Evolutionary conservation across 306 rosid genomes (phyloP), one percentile per base, ranked within the genome.

Genomic region (Sechiopsis laciniata): DNA sequence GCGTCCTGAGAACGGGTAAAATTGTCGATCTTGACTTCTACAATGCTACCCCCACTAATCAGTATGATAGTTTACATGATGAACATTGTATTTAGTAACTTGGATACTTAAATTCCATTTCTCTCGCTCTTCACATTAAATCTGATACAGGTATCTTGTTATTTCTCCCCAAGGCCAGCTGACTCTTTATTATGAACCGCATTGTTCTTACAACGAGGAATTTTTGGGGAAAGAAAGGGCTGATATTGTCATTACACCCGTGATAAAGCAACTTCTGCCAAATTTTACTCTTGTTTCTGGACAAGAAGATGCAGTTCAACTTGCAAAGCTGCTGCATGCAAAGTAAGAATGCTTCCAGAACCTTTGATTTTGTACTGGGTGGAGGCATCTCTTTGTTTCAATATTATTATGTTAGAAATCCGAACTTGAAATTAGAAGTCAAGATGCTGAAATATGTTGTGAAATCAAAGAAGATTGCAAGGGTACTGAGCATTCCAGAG

Each of bases 1-100:
- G 85, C 89, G 92, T 63, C 96, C 98, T 32, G 96, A 93, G 77
- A 93, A 93, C 46, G 97, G 98, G 98, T 93, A 87, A 68, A 80
- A 42, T 22, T 75, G 48, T 68, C 56, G 79, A 71, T 79, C 63
- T n/a, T n/a, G n/a, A n/a, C n/a, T 13, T 19, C 63, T 66, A 10
- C 72, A 40, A 17, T 66, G n/a, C 54, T n/a, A 24, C 62, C 62
- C 13, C 17, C n/a, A 24, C 42, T 24, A 40, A 17, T 40, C 11
- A 66, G 35, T 45, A 2, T 20, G 35, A 42, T 42, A 42, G 5
- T 42, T 66, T 66, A 19, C 29, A 20, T 67, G 55, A 67, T 20
- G 55, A 67, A 46, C 16, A 10, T 20, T 5, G 7, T 13, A 21
- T 67, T 42, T 20, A 10, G 37, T 67, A 45, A 45, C 15, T 15